Base-by-base conservation (phyloP, 257 asterid species). In the Fraxinus anomala region DNA sequence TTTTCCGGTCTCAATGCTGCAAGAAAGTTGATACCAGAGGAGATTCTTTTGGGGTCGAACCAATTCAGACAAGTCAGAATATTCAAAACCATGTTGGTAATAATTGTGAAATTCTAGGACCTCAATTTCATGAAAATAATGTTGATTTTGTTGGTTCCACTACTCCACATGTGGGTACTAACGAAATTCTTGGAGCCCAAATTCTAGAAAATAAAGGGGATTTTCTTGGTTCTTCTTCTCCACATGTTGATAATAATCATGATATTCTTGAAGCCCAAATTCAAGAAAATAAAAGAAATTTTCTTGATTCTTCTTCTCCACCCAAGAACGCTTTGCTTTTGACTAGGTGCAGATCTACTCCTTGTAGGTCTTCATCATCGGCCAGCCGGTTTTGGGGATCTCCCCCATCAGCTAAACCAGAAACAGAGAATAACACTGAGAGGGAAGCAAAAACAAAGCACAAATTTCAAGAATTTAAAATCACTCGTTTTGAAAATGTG, bases 281-380 rank as follows among this genome's bases (percentile, higher is more conserved):
- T 59, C 67, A 59, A 59, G 67, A 59, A 59, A 21, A 21, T 21
- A 59, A 59, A 59, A 10, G 30, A 21, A 21, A 21, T 19, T 59
- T 59, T 59, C 68, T 59, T 23, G 14, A 10, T n/a, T 59, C 68
- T 1, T 59, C 68, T 23, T 59, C 30, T 59, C 93, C 97, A 0
- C 97, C 97, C 0, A 89, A 83, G 51, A 89, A 92, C 68, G 97
- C 98, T 5, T 75, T 94, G 0, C 54, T 92, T 26, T 76, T 94
- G 80, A 91, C 96, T 51, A 86, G 99, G 76, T 91, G 99, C 73
- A 94, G 97, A 91, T 94, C 99, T 82, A 96, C 97, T 70, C 97
- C 99, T 1, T 94, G 92, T 76, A 89, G 94, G 86, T 92, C 97
- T 79, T 92, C 99, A 1, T 94, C 99, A 8, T 61, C 92, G 44